Evolutionary conservation across 2,329 filamentous ascomycete genomes (phyloP).

Genomic region (Helminthosporium solani): DNA sequence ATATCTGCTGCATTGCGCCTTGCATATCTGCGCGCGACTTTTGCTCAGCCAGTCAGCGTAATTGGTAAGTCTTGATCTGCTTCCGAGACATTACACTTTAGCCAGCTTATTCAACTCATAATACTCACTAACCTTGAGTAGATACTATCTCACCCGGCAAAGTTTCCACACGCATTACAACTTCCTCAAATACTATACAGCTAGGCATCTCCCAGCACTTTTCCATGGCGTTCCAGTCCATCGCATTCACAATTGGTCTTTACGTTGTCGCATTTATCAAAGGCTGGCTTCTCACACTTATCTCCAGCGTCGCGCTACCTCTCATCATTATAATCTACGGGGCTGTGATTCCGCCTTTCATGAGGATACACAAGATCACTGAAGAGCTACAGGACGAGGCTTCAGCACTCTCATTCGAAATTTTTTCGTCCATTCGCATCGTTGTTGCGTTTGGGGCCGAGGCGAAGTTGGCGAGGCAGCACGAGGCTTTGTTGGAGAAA

Average conservation of each 20-base stretch:
- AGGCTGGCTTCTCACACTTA: slow-evolving; percentile 54
- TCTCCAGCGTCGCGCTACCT: slow-evolving; percentile 49
- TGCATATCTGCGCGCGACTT: slow-evolving; percentile 52
- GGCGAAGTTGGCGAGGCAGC: slow-evolving; percentile 32
- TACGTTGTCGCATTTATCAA: slow-evolving; percentile 54
- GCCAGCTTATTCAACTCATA: neutral
- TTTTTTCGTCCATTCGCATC: slow-evolving; percentile 42
- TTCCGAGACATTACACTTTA: neutral
- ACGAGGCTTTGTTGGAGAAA: slow-evolving; percentile 28
- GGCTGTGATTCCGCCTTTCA: slow-evolving; percentile 30
- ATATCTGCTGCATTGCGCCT: slow-evolving; percentile 54
- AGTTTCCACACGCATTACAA: slow-evolving; percentile 55
- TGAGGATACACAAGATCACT: slow-evolving; percentile 36
- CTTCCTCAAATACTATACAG: slow-evolving; percentile 55
- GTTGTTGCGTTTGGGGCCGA: slow-evolving; percentile 43
- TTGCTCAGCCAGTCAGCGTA: slow-evolving; percentile 52
- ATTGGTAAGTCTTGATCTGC: slow-evolving; percentile 40
- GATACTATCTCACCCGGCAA: slow-evolving; percentile 51
- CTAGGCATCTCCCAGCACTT: slow-evolving; percentile 57
- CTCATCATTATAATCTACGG: slow-evolving; percentile 40
- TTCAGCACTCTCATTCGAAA: slow-evolving; percentile 41
- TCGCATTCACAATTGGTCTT: slow-evolving; percentile 37
- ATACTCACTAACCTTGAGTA: neutral
- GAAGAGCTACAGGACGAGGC: slow-evolving; percentile 36
- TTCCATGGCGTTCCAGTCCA: slow-evolving; percentile 46